Conservation (phyloP, 2,329 filamentous ascomycete genomes). For the Conoideocrella luteorostrata region DNA sequence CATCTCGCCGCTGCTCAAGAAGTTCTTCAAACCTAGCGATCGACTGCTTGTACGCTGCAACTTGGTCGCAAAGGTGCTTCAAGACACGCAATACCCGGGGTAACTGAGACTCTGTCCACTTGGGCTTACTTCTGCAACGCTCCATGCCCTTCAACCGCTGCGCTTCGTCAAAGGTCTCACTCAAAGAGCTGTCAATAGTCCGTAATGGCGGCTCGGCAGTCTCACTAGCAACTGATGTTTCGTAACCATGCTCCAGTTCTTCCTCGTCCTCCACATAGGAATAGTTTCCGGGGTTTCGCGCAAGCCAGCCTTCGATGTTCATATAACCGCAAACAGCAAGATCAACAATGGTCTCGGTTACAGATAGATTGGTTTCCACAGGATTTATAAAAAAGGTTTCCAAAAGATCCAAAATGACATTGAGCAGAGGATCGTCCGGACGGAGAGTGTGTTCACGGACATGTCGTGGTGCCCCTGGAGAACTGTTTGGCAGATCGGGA, state of each 20-base stretch:
- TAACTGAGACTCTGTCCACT: constrained; percentile 43
- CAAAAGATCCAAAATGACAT: constrained; percentile 63
- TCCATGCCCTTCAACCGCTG: constrained; percentile 40
- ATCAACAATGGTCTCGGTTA: constrained; percentile 78
- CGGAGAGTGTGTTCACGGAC: constrained; percentile 56
- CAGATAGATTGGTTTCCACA: constrained; percentile 80
- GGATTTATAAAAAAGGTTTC: constrained; percentile 83
- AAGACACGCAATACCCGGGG: constrained; percentile 52
- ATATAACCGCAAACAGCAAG: constrained; percentile 81
- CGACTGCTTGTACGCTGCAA: constrained; percentile 53
- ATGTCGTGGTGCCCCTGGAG: constrained; percentile 55
- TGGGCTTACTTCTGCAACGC: constrained; percentile 46
- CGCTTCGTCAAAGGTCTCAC: constrained; percentile 16
- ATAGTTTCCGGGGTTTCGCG: constrained; percentile 62
- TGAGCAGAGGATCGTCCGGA: constrained; percentile 55
- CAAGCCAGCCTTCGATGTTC: constrained; percentile 82
- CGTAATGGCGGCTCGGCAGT: background rate
- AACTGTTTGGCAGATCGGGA: constrained; percentile 47
- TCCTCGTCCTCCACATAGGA: constrained; percentile 38
- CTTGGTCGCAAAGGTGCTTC: constrained; percentile 54
- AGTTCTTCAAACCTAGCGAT: constrained; percentile 69
- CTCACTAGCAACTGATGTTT: constrained; percentile 9
- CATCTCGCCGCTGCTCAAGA: constrained; percentile 57
- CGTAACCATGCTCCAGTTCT: constrained; percentile 12
- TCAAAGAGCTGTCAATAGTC: background rate